Conservation (phyloP, 2,329 filamentous ascomycete genomes). For the Xylariales sp. region DNA sequence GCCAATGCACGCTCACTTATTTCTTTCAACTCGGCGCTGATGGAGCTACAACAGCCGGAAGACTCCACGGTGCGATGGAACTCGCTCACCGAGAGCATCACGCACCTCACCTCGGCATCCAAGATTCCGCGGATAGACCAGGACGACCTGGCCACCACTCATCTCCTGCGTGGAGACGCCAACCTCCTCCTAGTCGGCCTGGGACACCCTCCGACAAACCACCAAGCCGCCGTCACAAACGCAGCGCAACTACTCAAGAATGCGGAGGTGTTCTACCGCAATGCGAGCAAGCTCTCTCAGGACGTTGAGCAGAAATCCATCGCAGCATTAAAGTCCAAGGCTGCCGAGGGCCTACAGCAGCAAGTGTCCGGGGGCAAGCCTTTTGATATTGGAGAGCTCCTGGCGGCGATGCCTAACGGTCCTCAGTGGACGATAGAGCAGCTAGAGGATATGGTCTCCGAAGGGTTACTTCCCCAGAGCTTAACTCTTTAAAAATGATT, state of each 20-base stretch:
- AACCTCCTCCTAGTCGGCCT: slow-evolving; percentile 20
- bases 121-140: slow-evolving; percentile 12
- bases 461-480: slow-evolving; percentile 10
- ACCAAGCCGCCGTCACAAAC: slow-evolving; percentile 16
- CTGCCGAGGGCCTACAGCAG: slow-evolving; percentile 12
- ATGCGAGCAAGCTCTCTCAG: slow-evolving; percentile 19
- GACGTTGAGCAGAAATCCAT: slow-evolving; percentile 13
- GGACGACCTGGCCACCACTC: slow-evolving; percentile 19
- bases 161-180: slow-evolving; percentile 22
- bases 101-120: slow-evolving; percentile 15
- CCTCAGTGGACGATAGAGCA: slow-evolving; percentile 15
- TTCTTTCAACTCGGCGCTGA: slow-evolving; percentile 19
- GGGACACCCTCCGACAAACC: slow-evolving; percentile 16
- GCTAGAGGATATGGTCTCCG: slow-evolving; percentile 17
- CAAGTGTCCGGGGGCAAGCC: slow-evolving; percentile 4
- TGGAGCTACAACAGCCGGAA: slow-evolving; percentile 11
- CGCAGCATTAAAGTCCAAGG: slow-evolving; percentile 10
- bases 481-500: no score
- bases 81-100: slow-evolving; percentile 16
- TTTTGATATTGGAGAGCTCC: slow-evolving; percentile 7
- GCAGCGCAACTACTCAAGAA: slow-evolving; percentile 20
- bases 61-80: slow-evolving; percentile 21
- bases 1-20: slow-evolving; percentile 20
- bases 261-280: slow-evolving; percentile 25
- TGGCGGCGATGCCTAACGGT: slow-evolving; percentile 10